These are phyloP conservation scores for Ascoidea asiatica DNA, from an alignment of 805 yeast genomes.

Conservation along the genomic window DNA sequence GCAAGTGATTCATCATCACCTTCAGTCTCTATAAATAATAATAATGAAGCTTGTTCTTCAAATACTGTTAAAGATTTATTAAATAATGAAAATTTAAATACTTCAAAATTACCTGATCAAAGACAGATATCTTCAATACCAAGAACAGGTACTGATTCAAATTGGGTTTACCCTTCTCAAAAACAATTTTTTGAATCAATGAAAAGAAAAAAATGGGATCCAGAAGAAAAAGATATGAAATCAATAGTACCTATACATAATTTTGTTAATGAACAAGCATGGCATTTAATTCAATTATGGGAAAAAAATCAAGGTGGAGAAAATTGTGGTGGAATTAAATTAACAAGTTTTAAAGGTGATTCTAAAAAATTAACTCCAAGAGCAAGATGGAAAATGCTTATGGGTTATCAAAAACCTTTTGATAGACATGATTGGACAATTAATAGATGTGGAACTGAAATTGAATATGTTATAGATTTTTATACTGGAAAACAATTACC, in stretches of 20 bases:
- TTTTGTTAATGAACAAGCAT: conserved; percentile 84
- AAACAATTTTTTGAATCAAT: conserved; percentile 91
- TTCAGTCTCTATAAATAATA: conserved; percentile 10
- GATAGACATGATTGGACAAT: conserved; percentile 95
- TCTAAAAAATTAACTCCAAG: conserved; percentile 76
- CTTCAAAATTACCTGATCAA: conserved; percentile 39
- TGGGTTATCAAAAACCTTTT: conserved; percentile 73
- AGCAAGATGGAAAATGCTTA: conserved; percentile 52
- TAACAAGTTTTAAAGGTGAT: conserved; percentile 84
- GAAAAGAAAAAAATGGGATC: conserved; percentile 82
- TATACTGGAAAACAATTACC: conserved; percentile 48
- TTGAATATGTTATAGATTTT: conserved; percentile 90
- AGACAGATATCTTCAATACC: conserved; percentile 78
- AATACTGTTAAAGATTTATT: conserved; percentile 22
- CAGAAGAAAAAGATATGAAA: conserved; percentile 70
- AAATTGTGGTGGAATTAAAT: conserved; percentile 71
- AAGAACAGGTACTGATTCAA: conserved; percentile 39
- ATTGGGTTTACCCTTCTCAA: conserved; percentile 92
- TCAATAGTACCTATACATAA: conserved; percentile 91
- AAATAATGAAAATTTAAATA: conserved; percentile 20
- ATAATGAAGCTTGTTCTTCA: conserved; percentile 31
- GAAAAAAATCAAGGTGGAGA: conserved; percentile 48
- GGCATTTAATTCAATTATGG: conserved; percentile 79
- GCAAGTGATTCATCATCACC: conserved; percentile 1
- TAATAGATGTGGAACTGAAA: conserved; percentile 67